A percentile compares a stretch with the other conserved stretches of the same genome.
These are phyloP conservation scores for Xylariaceae sp. DNA, from an alignment of 2,329 filamentous ascomycete genomes.

Conservation along the genomic window DNA sequence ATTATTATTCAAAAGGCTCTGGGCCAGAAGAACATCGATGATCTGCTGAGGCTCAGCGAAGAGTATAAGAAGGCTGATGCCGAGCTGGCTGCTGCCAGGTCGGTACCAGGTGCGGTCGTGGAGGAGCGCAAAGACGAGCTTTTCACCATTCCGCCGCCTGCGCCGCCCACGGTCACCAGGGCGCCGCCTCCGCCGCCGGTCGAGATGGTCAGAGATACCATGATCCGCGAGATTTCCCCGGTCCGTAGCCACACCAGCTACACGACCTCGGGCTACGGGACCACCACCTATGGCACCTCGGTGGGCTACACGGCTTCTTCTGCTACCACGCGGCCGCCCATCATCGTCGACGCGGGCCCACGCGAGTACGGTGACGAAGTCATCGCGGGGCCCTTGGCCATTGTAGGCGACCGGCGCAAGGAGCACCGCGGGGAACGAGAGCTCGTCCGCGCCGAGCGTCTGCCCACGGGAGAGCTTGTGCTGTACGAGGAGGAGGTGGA, in stretches of 20 bases:
- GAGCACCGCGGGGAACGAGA: conserved; percentile 43
- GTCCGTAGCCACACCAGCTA: conserved; percentile 32
- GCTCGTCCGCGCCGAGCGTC: conserved; percentile 50
- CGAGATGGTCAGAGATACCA: conserved; percentile 41
- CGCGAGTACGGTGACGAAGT: conserved; percentile 33
- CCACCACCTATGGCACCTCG: no score
- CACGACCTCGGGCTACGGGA: conserved; percentile 28
- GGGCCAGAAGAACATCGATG: conserved; percentile 85
- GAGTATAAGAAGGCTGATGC: conserved; percentile 58
- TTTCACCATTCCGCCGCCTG: conserved; percentile 31
- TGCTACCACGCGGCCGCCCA: conserved; percentile 33
- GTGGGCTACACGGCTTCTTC: conserved; percentile 19
- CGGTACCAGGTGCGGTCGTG: conserved; percentile 40
- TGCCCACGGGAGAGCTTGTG: conserved; percentile 57
- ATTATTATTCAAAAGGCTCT: conserved; percentile 80
- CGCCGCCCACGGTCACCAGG: conserved; percentile 26
- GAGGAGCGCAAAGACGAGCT: conserved; percentile 46
- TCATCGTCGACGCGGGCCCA: conserved; percentile 37
- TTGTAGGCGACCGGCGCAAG: conserved; percentile 33
- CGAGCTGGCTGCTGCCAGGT: conserved; percentile 41
- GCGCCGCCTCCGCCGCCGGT: conserved; percentile 26
- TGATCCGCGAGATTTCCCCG: conserved; percentile 46
- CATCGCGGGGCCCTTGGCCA: conserved; percentile 37
- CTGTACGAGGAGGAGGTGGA: conserved; percentile 58
- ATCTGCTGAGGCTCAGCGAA: conserved; percentile 77